Evolutionary conservation across 2,329 filamentous ascomycete genomes (phyloP), one percentile per base, ranked within the genome.

Genomic region (Gaeumannomyces tritici): DNA sequence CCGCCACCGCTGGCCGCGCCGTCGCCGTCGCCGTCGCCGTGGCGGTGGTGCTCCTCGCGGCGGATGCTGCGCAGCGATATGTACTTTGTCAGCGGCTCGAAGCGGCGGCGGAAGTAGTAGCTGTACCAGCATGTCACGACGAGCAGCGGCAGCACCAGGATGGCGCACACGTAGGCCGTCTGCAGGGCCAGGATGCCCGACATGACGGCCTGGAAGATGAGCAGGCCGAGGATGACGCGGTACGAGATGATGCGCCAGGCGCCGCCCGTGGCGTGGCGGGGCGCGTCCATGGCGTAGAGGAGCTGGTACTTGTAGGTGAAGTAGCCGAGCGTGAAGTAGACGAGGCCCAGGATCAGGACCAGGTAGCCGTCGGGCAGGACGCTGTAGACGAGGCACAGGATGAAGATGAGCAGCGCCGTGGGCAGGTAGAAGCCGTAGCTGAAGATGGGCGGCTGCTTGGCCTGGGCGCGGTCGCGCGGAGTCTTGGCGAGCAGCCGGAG

Each of bases 171-270:
- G 68, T 92, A 90, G 0, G 90, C 91, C 60, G 83, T 78, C 62
- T 87, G 83, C 31, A 95, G 77, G 2, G 90, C 90, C 63, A 99
- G 83, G 65, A 93, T 88, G 3, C 93, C 93, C 27, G 91, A 88
- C 82, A 96, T 95, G 58, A 95, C 91, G 27, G 96, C 76, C 73
- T 99, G 92, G 70, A 97, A 97, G 55, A 98, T 85, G 3, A 96
- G 77, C 12, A 97, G 77, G 1, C 95, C 95, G 28, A 97, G 79
- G 62, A 98, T 85, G 64, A 97, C 83, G 47, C 95, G 90, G 71
- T 95, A 91, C 75, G 92, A 96, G 65, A 99, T 96, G 83, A 99
- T 96, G 59, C 90, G 89, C 95, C 95, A 99, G 5, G 93, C 92
- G 65, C 89, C 87, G 26, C 96, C 96, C 0, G 93, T 98, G 21